Conservation (phyloP, 2,329 filamentous ascomycete species). For the Rhynchosporium agropyri region DNA sequence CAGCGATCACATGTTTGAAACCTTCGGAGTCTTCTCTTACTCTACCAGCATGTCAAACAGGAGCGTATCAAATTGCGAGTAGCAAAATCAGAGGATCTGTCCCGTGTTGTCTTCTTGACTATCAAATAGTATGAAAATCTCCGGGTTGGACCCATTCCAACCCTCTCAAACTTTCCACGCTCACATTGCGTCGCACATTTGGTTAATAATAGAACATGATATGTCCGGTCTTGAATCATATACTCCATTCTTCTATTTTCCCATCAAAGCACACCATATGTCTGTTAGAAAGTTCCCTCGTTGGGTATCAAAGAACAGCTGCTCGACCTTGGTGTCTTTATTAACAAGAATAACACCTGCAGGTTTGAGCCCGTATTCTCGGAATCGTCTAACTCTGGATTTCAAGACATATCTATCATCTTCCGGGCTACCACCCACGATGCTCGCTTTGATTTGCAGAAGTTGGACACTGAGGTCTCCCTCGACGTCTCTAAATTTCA, state of each 20-base stretch:
- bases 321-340: conserved; percentile 12
- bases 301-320: conserved; percentile 1
- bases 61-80: too few species aligned
- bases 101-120: too few species aligned
- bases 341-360: conserved; percentile 16
- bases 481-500: background rate
- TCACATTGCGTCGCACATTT: too few species aligned
- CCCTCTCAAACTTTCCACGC: too few species aligned
- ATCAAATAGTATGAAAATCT: too few species aligned
- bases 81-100: too few species aligned
- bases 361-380: conserved; percentile 21
- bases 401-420: conserved; percentile 10
- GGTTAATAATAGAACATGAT: background rate
- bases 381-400: conserved; percentile 19
- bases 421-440: background rate
- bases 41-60: too few species aligned
- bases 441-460: conserved; percentile 1
- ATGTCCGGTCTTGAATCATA: background rate
- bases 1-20: too few species aligned
- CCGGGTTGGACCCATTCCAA: too few species aligned
- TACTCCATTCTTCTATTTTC: background rate
- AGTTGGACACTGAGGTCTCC: conserved; percentile 9
- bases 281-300: background rate
- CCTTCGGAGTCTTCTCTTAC: too few species aligned
- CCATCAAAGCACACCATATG: background rate